These are phyloP conservation scores for Scenedesmus sp. DNA, from an alignment of 163 green algal genomes.

Conservation along the genomic window DNA sequence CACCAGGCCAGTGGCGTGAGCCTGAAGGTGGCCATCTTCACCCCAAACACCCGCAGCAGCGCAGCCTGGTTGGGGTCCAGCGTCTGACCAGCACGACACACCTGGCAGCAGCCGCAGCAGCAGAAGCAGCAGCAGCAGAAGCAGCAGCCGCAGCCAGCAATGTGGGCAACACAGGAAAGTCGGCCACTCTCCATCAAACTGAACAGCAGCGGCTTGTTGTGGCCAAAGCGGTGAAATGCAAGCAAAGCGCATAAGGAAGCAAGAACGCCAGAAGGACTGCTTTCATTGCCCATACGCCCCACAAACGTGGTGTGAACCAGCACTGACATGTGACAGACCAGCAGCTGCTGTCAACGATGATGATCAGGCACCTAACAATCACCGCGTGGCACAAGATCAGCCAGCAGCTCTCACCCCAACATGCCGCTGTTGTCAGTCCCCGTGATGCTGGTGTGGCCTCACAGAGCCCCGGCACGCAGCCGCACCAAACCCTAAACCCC, in stretches of 20 bases:
- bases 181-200: constrained; percentile 54
- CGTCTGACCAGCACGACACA: constrained; percentile 81
- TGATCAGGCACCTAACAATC: background rate
- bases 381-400: too few relatives aligned
- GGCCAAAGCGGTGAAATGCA: too few relatives aligned
- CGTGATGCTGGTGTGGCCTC: too few relatives aligned
- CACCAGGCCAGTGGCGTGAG: constrained; percentile 80
- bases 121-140: background rate
- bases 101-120: constrained; percentile 48
- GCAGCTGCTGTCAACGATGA: too few relatives aligned
- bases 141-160: background rate
- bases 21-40: constrained; percentile 90
- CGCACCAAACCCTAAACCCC: background rate
- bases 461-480: too few relatives aligned
- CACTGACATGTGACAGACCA: too few relatives aligned
- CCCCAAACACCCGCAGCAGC: constrained; percentile 88
- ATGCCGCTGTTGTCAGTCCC: background rate
- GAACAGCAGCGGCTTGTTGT: too few relatives aligned
- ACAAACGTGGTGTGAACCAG: constrained; percentile 83
- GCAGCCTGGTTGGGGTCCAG: constrained; percentile 86
- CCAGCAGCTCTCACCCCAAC: background rate
- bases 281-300: background rate
- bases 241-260: too few relatives aligned
- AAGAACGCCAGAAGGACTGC: too few relatives aligned
- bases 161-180: background rate